phyloP scores from a whole-genome alignment of 371 early-diverging fungal genomes.

The Circinella minor region DNA sequence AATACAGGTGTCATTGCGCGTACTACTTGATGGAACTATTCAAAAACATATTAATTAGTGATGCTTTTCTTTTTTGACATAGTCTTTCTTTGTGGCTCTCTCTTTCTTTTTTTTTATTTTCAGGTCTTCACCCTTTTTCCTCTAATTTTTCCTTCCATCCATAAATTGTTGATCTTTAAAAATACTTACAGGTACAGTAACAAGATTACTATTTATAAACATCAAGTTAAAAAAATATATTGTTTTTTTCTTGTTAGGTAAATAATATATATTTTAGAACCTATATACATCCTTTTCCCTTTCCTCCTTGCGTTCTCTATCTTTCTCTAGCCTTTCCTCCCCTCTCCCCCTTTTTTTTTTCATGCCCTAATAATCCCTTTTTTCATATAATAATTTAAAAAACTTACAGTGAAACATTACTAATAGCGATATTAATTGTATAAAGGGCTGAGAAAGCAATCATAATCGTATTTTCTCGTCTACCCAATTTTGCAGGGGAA shows the following conservation, averaged over 20 bases:
- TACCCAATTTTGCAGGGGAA: constrained; percentile 59
- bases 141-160: too few relatives aligned
- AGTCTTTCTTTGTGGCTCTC: neutral
- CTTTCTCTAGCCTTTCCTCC: too few relatives aligned
- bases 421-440: constrained; percentile 89
- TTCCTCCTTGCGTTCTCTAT: too few relatives aligned
- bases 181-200: constrained; percentile 48
- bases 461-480: constrained; percentile 71
- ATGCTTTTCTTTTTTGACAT: neutral
- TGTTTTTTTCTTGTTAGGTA: neutral
- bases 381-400: neutral
- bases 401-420: constrained; percentile 84
- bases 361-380: too few relatives aligned
- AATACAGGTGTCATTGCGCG: constrained; percentile 88
- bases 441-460: constrained; percentile 83
- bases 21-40: constrained; percentile 86
- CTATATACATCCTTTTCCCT: too few relatives aligned
- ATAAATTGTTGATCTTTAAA: neutral
- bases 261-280: too few relatives aligned
- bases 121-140: too few relatives aligned
- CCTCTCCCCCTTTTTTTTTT: too few relatives aligned
- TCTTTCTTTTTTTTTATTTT: too few relatives aligned
- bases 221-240: neutral
- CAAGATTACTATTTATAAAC: constrained; percentile 36
- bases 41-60: neutral